These are phyloP conservation scores for Nematocida minor DNA, from an alignment of 371 early-diverging fungal species.

Conservation along the genomic window DNA sequence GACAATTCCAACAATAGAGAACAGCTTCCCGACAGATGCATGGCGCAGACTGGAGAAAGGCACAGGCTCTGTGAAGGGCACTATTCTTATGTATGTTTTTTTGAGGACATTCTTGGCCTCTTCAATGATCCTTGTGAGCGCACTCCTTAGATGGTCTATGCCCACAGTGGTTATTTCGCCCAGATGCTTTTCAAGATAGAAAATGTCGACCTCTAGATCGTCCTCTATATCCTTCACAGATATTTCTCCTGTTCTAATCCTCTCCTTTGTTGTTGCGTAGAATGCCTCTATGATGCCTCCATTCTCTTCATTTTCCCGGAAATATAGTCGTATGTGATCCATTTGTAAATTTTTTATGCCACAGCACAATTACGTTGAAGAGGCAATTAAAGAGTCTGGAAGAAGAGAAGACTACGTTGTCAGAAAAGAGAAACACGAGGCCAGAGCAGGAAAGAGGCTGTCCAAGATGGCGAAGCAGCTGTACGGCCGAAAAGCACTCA, in stretches of 20 bases:
- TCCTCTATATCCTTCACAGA: constrained; percentile 32
- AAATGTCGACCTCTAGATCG: neutral
- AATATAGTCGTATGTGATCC: constrained; percentile 21
- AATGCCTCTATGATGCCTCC: neutral
- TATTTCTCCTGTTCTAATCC: neutral
- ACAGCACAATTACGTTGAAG: constrained; percentile 99
- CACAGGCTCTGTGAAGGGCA: neutral
- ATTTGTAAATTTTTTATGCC: constrained; percentile 68
- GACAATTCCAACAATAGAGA: constrained; percentile 55
- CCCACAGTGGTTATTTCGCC: neutral
- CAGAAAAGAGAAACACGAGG: constrained; percentile 85
- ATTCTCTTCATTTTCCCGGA: constrained; percentile 4
- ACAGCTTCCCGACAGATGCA: constrained; percentile 33
- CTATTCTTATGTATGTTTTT: constrained; percentile 8
- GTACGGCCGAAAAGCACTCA: constrained; percentile 92
- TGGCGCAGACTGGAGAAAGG: constrained; percentile 20
- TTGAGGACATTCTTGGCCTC: neutral
- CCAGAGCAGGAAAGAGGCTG: constrained; percentile 79
- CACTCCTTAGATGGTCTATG: constrained; percentile 27
- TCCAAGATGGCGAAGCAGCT: constrained; percentile 87
- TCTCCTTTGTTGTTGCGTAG: neutral
- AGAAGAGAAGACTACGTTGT: constrained; percentile 88
- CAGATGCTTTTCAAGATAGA: constrained; percentile 2
- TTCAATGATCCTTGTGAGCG: constrained; percentile 1
- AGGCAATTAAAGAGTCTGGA: constrained; percentile 91